Conservation (phyloP, 2,329 filamentous ascomycete species). For the Beauveria brongniartii region DNA sequence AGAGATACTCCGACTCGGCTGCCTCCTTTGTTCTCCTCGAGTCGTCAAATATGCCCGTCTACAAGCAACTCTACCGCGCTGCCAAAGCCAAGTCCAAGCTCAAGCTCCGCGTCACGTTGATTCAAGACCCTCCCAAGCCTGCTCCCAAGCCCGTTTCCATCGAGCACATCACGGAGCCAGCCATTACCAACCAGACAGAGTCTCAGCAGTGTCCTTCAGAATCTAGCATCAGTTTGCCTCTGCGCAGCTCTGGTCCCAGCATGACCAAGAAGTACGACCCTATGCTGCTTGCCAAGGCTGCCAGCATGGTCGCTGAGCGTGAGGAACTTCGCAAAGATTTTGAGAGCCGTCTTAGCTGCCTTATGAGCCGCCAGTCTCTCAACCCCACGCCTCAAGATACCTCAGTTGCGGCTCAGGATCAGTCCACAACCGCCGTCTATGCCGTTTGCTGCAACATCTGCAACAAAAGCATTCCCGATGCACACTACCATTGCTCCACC, state of each 20-base stretch:
- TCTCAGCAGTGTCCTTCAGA: conserved; percentile 17
- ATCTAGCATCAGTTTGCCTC: conserved; percentile 17
- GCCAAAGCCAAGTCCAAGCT: conserved; percentile 98
- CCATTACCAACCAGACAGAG: conserved; percentile 14
- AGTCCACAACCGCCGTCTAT: conserved; percentile 36
- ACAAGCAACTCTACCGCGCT: conserved; percentile 93
- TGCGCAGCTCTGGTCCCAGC: conserved; percentile 16
- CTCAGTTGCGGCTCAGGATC: not conserved
- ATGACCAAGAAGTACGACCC: conserved; percentile 22
- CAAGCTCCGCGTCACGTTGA: conserved; percentile 65
- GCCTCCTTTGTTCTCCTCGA: conserved; percentile 74
- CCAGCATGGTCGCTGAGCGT: conserved; percentile 17
- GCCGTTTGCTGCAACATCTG: conserved; percentile 94
- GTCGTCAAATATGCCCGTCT: conserved; percentile 68
- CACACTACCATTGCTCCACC: conserved; percentile 89
- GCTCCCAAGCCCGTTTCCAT: conserved; percentile 37
- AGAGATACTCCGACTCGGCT: conserved; percentile 93
- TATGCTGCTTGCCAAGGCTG: conserved; percentile 20
- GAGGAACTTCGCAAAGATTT: conserved; percentile 20
- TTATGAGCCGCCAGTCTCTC: conserved; percentile 16
- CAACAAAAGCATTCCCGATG: conserved; percentile 65
- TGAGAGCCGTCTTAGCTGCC: conserved; percentile 19
- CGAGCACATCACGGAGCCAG: conserved; percentile 39
- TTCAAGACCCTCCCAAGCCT: conserved; percentile 23
- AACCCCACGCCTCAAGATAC: not conserved